phyloP scores from a whole-genome alignment of 768 basidiomycete species.

The Cubamyces sp. region DNA sequence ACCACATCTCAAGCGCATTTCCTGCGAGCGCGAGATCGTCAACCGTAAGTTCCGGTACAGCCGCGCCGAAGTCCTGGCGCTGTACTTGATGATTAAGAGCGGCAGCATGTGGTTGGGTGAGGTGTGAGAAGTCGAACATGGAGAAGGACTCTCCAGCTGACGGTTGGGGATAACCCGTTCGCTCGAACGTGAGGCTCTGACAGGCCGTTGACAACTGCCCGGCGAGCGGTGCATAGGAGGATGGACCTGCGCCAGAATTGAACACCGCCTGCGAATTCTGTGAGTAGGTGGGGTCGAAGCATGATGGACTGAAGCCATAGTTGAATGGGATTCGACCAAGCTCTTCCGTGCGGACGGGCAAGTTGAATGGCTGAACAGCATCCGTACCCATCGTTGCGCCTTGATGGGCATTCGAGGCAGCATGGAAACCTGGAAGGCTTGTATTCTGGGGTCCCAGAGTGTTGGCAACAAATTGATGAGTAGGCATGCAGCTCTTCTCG shows the following conservation, averaged over 20 bases:
- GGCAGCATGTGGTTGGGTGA: neutral
- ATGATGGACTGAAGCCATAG: conserved; percentile 26
- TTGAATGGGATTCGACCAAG: conserved; percentile 49
- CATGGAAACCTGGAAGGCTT: neutral
- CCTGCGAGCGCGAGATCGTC: conserved; percentile 36
- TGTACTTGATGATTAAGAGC: neutral
- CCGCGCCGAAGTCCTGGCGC: conserved; percentile 15
- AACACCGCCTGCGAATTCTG: conserved; percentile 27
- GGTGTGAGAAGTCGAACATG: neutral
- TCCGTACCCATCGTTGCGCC: neutral
- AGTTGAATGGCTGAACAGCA: conserved; percentile 1
- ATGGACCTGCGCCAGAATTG: neutral
- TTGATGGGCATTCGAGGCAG: neutral
- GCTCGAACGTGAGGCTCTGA: neutral
- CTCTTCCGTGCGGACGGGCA: conserved; percentile 31
- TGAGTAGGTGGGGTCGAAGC: conserved; percentile 24
- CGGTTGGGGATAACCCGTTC: too few relatives aligned
- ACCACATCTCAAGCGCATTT: conserved; percentile 61
- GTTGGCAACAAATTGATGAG: too few relatives aligned
- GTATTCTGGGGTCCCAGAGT: too few relatives aligned
- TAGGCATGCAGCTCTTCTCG: too few relatives aligned
- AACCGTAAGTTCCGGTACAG: conserved; percentile 12
- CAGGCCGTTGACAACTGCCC: neutral
- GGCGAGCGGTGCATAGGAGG: neutral
- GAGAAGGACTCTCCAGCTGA: too few relatives aligned